Base-by-base conservation (phyloP, 2,329 filamentous ascomycete genomes). In the Amylocarpus encephaloides region DNA sequence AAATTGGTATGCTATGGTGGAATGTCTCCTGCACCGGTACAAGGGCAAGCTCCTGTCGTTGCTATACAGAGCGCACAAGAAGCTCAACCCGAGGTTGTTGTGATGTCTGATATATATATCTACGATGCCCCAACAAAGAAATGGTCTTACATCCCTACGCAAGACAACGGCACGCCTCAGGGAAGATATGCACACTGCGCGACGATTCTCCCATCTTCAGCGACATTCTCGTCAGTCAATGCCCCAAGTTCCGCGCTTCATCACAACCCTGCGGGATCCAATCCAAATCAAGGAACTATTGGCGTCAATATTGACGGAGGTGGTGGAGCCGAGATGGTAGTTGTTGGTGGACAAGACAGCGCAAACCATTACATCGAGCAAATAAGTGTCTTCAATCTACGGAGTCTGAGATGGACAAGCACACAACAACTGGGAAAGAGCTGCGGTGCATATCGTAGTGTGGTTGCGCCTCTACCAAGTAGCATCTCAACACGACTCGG, bases 351-450 rank as follows among this genome's bases (percentile, higher is more conserved):
- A 0, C 93, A 98, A 68, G 93, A 98, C 64, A 93, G 88, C 48
- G 85, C 86, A n/a, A 98, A 98, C 67, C 91, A 95, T 67, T 98
- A 98, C 65, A 98, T 98, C 59, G 92, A 98, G 68, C 90, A 98
- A 69, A 94, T 98, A 57, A 97, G 90, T 66, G 89, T 98, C 2
- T 98, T 98, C 74, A 98, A 98, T 63, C 74, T 98, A 22, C 82
- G 93, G 43, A 96, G 89, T 66, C 72, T 97, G 52, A 95, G 93
- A 70, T 98, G 93, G 93, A 95, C 89, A 1, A 88, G 87, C 15
- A 96, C 90, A 1, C 88, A 88, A 56, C 76, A 84, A 1, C 75
- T 97, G 41, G 91, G 90, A 45, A 88, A 92, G 68, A 95, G 89
- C 63, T 98, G 93, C 66, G 93, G 93, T 55, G 93, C 93, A 1